These are phyloP conservation scores for Apophysomyces trapeziformis DNA, from an alignment of 371 early-diverging fungal species.

Conservation along the genomic window DNA sequence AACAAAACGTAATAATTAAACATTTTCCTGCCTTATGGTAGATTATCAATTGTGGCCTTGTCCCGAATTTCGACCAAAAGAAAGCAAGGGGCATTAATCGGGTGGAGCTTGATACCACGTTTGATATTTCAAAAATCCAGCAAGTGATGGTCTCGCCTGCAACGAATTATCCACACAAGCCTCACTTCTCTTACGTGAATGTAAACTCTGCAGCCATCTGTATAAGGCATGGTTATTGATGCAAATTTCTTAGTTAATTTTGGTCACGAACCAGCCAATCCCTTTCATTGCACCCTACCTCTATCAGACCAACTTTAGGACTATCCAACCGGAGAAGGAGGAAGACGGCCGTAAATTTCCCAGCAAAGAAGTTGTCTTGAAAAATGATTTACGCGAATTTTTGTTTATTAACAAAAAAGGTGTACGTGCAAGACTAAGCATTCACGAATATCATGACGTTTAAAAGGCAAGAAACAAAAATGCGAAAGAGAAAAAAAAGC, in stretches of 20 bases:
- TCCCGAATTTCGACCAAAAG: conserved; percentile 57
- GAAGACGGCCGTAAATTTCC: conserved; percentile 46
- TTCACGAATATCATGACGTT: conserved; percentile 64
- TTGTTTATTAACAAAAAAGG: conserved; percentile 66
- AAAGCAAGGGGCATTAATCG: conserved; percentile 61
- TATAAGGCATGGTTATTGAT: neutral
- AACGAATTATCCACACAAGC: conserved; percentile 57
- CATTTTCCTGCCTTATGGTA: conserved; percentile 8
- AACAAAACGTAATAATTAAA: neutral
- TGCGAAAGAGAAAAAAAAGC: too few species aligned
- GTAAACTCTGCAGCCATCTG: conserved; percentile 35
- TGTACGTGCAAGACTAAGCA: conserved; percentile 56
- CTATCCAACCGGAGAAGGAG: conserved; percentile 49
- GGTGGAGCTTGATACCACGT: conserved; percentile 57
- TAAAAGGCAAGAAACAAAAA: conserved; percentile 17
- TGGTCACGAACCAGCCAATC: conserved; percentile 55
- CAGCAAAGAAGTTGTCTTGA: conserved; percentile 52
- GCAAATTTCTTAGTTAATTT: conserved; percentile 45
- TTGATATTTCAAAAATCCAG: conserved; percentile 56
- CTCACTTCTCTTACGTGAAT: conserved; percentile 60
- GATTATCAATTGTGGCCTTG: conserved; percentile 66
- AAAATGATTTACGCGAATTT: conserved; percentile 69
- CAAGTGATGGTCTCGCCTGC: conserved; percentile 72
- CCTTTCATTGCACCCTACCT: conserved; percentile 68
- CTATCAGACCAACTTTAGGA: conserved; percentile 55